Base-by-base conservation (phyloP, 257 asterid genomes). In the Solanum dulcamara region DNA sequence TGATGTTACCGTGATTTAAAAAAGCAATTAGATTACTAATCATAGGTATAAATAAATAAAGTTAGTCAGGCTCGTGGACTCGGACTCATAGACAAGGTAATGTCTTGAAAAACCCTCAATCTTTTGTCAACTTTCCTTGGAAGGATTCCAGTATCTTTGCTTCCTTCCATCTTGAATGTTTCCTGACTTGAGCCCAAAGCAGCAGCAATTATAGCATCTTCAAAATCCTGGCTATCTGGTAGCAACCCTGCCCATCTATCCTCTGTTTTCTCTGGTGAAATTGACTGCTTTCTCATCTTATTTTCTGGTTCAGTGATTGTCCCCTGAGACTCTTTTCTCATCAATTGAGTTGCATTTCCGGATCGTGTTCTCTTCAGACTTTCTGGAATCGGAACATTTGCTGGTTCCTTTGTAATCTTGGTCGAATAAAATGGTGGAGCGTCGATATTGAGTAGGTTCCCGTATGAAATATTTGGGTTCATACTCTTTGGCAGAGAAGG, bases 21-120 rank as follows among this genome's bases (percentile, higher is more conserved):
- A 59, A 85, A 4, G 80, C 84, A 62, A 70, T 22, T 87, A 88
- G 46, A 84, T 42, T 32, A 60, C 59, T 60, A 40, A 24, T 46
- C 28, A 13, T 87, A 51, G 38, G 9, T 51, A 64, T 53, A 81
- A n/a, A 72, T 71, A 40, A 79, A 48, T 38, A 44, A 83, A 51
- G 70, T 74, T 28, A 59, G 74, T 85, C 51, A 87, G 26, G 87
- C 88, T 85, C 68, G 42, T 30, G 92, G 91, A 75, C 88, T 85
- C 37, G 85, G 59, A 32, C 97, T 94, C 87, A 92, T 84, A 14
- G 94, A 89, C 68, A 84, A 80, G 9, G 98, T 95, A 83, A 96
- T 96, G 37, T 96, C 98, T 81, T 92, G 97, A 64, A 96, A 96
- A 84, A 95, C 99, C 88, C 91, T 95, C 62, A 96, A 90, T 91